phyloP scores from a whole-genome alignment of 495 filamentous ascomycete genomes.

The Chaetomidium leptoderma region DNA sequence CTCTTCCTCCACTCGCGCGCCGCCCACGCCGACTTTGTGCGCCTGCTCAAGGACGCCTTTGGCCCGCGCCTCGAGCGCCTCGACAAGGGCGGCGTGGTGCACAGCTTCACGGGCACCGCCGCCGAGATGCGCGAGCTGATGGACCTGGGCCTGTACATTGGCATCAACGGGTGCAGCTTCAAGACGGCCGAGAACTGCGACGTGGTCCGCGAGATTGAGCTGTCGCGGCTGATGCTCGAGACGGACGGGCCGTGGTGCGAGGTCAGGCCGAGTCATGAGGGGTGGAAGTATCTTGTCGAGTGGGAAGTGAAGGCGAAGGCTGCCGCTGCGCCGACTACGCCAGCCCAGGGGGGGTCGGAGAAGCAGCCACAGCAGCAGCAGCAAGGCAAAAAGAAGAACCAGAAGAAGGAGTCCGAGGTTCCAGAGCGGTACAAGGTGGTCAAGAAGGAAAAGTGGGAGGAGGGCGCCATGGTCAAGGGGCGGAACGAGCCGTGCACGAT shows the following conservation, averaged over 20 bases:
- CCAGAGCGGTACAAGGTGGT: conserved; percentile 52
- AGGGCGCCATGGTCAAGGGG: conserved; percentile 81
- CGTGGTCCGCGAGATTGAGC: conserved; percentile 69
- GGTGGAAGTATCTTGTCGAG: conserved; percentile 51
- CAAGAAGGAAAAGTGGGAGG: conserved; percentile 89
- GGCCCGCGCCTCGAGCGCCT: conserved; percentile 50
- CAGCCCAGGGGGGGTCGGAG: too few relatives aligned
- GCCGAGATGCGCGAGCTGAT: conserved; percentile 77
- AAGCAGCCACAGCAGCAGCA: conserved; percentile 26
- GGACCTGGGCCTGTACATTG: conserved; percentile 72
- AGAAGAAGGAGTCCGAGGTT: conserved; percentile 45
- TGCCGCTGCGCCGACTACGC: background rate
- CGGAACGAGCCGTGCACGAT: conserved; percentile 88
- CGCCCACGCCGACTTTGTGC: conserved; percentile 75
- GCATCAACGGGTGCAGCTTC: conserved; percentile 87
- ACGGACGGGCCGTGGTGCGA: conserved; percentile 92
- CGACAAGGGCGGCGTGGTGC: conserved; percentile 73
- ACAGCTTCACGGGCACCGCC: conserved; percentile 82
- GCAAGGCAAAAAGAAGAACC: conserved; percentile 39
- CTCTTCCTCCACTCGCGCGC: conserved; percentile 89
- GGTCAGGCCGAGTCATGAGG: conserved; percentile 60
- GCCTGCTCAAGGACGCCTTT: conserved; percentile 48
- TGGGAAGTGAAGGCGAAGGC: conserved; percentile 17
- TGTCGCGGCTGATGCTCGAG: conserved; percentile 78
- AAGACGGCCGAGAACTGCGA: conserved; percentile 86